Evolutionary conservation across 768 basidiomycete genomes (phyloP).

Genomic region (Phanerochaete sordida): DNA sequence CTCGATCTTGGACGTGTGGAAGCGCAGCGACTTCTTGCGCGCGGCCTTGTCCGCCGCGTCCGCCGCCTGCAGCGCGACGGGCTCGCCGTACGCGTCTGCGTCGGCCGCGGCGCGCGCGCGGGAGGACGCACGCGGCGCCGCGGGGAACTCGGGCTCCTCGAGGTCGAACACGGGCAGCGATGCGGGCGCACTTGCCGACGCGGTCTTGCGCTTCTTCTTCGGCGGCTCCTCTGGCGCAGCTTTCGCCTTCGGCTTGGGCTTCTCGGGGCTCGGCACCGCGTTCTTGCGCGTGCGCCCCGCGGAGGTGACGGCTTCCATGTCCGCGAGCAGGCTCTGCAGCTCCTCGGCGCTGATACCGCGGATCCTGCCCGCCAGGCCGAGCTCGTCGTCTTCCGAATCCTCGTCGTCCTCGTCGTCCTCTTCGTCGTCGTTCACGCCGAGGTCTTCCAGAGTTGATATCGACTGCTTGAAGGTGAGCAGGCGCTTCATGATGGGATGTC

Average conservation of each 20-base stretch:
- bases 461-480: conserved; percentile 82
- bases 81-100: conserved; percentile 69
- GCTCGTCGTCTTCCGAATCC: conserved; percentile 37
- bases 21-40: conserved; percentile 78
- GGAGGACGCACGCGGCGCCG: conserved; percentile 20
- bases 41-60: conserved; percentile 84
- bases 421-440: conserved; percentile 64
- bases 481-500: conserved; percentile 71
- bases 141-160: conserved; percentile 70
- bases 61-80: conserved; percentile 56
- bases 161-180: conserved; percentile 64
- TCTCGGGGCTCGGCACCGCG: conserved; percentile 22
- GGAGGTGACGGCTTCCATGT: conserved; percentile 33
- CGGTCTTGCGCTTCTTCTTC: conserved; percentile 63
- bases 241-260: conserved; percentile 12
- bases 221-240: conserved; percentile 31
- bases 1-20: conserved; percentile 92
- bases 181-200: conserved; percentile 12
- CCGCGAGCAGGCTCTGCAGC: conserved; percentile 54
- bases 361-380: neutral
- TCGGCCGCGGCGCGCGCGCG: conserved; percentile 21
- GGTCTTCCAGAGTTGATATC: conserved; percentile 75
- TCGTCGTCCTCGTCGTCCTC: conserved; percentile 46
- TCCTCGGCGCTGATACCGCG: conserved; percentile 40
- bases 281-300: conserved; percentile 16